Conservation (phyloP, 805 yeast genomes). For the Metschnikowia proteae region DNA sequence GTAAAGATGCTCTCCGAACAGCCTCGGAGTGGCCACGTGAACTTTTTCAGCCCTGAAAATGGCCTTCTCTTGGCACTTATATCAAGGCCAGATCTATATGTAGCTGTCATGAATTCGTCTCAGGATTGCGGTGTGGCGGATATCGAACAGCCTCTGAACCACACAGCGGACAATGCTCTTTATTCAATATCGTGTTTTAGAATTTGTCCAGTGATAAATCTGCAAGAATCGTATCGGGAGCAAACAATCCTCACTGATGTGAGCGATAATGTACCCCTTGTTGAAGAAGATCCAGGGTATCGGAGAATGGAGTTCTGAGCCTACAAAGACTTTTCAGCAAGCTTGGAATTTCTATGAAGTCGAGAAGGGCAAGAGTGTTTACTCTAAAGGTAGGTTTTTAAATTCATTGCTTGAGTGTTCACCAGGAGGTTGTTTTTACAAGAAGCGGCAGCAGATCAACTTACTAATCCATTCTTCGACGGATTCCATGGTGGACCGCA, state of each 20-base stretch:
- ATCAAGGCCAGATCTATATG: neutral
- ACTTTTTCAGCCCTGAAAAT: neutral
- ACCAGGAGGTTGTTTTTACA: constrained; percentile 16
- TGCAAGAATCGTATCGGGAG: constrained; percentile 47
- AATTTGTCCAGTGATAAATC: constrained; percentile 21
- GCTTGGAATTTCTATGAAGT: constrained; percentile 5
- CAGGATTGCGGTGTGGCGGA: constrained; percentile 14
- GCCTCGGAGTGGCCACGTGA: neutral
- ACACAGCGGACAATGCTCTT: constrained; percentile 26
- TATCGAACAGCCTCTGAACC: constrained; percentile 22
- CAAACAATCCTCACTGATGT: constrained; percentile 65
- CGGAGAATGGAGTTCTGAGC: constrained; percentile 35
- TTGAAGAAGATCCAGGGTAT: constrained; percentile 46
- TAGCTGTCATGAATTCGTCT: too few relatives aligned
- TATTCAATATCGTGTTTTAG: constrained; percentile 10
- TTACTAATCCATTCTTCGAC: constrained; percentile 13
- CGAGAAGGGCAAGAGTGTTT: constrained; percentile 13
- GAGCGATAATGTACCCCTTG: constrained; percentile 45
- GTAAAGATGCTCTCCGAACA: neutral
- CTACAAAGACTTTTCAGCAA: constrained; percentile 10
- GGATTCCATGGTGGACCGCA: constrained; percentile 44
- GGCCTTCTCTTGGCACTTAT: neutral
- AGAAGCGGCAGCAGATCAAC: constrained; percentile 9
- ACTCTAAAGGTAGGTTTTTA: constrained; percentile 11
- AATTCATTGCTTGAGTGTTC: constrained; percentile 14